Percentiles rank a stretch among this genome's conserved stretches.
phyloP scores from a whole-genome alignment of 108 stramenopile species.

The Fragilariopsis cylindrus region DNA sequence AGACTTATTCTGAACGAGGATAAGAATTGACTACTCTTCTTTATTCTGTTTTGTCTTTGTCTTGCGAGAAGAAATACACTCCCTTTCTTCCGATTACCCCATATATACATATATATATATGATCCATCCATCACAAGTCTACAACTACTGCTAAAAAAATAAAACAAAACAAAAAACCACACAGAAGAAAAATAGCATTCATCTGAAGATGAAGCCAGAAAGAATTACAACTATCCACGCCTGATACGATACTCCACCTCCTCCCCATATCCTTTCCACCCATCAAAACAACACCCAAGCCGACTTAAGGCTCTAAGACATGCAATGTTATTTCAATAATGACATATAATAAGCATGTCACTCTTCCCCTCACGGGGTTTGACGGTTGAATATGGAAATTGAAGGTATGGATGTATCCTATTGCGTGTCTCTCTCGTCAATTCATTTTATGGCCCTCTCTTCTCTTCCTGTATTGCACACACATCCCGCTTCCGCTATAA shows the following conservation, averaged over 20 bases:
- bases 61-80: neutral
- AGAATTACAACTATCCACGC: neutral
- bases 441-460: neutral
- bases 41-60: neutral
- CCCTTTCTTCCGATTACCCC: neutral
- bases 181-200: too few relatives aligned
- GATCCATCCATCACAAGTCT: neutral
- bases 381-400: neutral
- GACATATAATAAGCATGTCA: neutral
- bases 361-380: too few relatives aligned
- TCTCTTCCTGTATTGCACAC: neutral
- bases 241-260: neutral
- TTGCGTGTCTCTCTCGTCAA: neutral
- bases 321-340: neutral
- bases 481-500: neutral
- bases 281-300: neutral
- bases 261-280: neutral
- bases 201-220: neutral
- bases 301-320: conserved; percentile 18
- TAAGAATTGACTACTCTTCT: neutral
- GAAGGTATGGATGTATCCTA: neutral
- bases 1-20: conserved; percentile 46
- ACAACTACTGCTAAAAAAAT: too few relatives aligned
- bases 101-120: neutral
- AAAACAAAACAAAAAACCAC: too few relatives aligned